Evolutionary conservation across 441 rosid species (phyloP), one percentile per base, ranked within the genome.

Genomic region (Gossypium davidsonii): DNA sequence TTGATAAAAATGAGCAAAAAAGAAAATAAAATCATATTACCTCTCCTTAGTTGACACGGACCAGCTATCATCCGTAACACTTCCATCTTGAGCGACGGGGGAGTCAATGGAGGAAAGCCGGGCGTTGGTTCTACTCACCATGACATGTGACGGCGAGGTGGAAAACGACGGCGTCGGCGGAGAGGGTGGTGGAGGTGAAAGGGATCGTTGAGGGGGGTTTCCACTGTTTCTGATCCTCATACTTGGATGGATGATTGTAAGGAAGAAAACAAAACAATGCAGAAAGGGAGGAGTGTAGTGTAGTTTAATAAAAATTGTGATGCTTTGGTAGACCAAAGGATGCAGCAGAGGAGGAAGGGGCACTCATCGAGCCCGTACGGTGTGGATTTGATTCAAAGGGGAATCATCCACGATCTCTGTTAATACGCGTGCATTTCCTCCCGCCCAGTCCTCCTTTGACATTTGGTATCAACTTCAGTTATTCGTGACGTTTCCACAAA

Each of bases 51-150:
- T 66, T 7, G 58, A 31, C 20, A 34, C 1, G 34, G 55, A 51
- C 15, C 59, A 28, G n/a, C 72, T 26, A 26, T 49, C n/a, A 67
- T 3, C 6, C 7, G 21, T 9, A 4, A 15, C 25, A 26, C 42
- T 7, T 37, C 10, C 42, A 7, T 37, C 42, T 37, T 7, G 42
- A 1, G 42, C 42, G 8, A 37, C 42, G 10, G 42, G 42, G 42
- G 42, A 37, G 61, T 53, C 3, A 12, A 55, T 11, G 63, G 49
- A 20, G 51, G 73, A 55, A 67, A 79, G 31, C 7, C 64, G 70
- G 59, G 66, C 25, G 67, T 79, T 79, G 73, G 73, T 63, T 53
- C 72, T 69, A 2, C 76, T 72, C 25, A 68, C n/a, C 74, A 61
- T 67, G 62, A 46, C 23, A 17, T 17, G 74, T 5, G 42, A 46